Evolutionary conservation across 805 yeast species (phyloP), one percentile per base, ranked within the genome.

Genomic region (Barnettozyma botsteinii): DNA sequence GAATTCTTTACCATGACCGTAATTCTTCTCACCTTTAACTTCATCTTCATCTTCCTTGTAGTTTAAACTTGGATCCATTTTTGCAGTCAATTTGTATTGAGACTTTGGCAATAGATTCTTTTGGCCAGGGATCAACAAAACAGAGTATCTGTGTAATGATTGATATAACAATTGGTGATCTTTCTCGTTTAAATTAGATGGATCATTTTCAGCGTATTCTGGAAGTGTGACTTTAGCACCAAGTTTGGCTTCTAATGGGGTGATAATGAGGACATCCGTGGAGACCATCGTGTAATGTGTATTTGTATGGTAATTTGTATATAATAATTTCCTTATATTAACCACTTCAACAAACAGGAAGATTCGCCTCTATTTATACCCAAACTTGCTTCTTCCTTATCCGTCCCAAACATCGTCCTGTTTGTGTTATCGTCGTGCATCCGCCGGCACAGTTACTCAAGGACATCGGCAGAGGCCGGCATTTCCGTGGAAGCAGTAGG

Each of bases 1-100:
- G 59, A 79, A 77, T 45, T 84, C 82, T 57, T 85, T 82, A 42
- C 91, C 89, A 53, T 87, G 96, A 24, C 96, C 96, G 53, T 87
- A 87, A 19, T 74, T 73, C 31, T 83, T 80, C 20, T 40, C 43
- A 10, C 64, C 63, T n/a, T 53, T 53, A 21, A 49, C 49, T 33
- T 64, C 66, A 41, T 79, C 70, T 18, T 31, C 31, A 9, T 40
- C 36, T 14, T 29, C 39, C 11, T 30, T 22, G 13, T 22, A 31
- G 29, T 37, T 18, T 4, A 51, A 42, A 23, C 85, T 66, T 19
- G 91, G 87, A 54, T 87, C 96, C 55, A 86, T 82, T 52, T 84
- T 73, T 44, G 81, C 73, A 23, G 95, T 87, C 38, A 87, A 69
- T 20, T 70, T 61, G 62, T 81, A 85, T 62, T 87, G 96, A 2